phyloP scores from a whole-genome alignment of 768 basidiomycete genomes.

The Suillus cothurnatus region DNA sequence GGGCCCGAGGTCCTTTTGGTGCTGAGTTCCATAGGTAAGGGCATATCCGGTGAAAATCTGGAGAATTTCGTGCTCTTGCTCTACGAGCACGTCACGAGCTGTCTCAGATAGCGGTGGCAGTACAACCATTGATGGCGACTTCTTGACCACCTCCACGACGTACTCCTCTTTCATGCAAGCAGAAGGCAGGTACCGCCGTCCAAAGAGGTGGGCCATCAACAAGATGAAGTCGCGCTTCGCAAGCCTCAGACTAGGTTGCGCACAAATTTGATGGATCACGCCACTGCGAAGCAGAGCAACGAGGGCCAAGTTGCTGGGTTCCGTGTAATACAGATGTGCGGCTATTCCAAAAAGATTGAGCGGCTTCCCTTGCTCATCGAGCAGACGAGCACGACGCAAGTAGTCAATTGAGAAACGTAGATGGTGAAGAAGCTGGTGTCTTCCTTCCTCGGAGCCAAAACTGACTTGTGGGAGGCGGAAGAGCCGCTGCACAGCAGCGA shows the following conservation, averaged over 20 bases:
- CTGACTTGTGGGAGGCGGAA: conserved; percentile 60
- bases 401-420: conserved; percentile 74
- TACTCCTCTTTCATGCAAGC: conserved; percentile 43
- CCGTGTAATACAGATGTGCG: conserved; percentile 61
- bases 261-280: conserved; percentile 59
- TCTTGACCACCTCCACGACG: conserved; percentile 36
- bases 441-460: conserved; percentile 56
- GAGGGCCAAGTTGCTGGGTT: conserved; percentile 71
- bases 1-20: conserved; percentile 38
- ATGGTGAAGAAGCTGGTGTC: conserved; percentile 62
- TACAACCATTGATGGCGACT: conserved; percentile 58
- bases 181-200: conserved; percentile 54
- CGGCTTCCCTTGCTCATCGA: conserved; percentile 56
- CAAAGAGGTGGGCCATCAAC: conserved; percentile 67
- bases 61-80: conserved; percentile 53
- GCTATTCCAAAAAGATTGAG: conserved; percentile 58
- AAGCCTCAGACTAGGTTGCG: conserved; percentile 34
- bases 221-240: conserved; percentile 55
- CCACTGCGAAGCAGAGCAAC: conserved; percentile 59
- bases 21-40: conserved; percentile 45
- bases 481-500: conserved; percentile 51
- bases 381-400: conserved; percentile 55
- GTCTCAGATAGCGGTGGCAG: conserved; percentile 49
- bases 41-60: conserved; percentile 60
- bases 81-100: conserved; percentile 43